A percentile compares a stretch with the other conserved stretches of the same genome.
phyloP scores from a whole-genome alignment of 495 filamentous ascomycete genomes.

The Daldinia loculata region DNA sequence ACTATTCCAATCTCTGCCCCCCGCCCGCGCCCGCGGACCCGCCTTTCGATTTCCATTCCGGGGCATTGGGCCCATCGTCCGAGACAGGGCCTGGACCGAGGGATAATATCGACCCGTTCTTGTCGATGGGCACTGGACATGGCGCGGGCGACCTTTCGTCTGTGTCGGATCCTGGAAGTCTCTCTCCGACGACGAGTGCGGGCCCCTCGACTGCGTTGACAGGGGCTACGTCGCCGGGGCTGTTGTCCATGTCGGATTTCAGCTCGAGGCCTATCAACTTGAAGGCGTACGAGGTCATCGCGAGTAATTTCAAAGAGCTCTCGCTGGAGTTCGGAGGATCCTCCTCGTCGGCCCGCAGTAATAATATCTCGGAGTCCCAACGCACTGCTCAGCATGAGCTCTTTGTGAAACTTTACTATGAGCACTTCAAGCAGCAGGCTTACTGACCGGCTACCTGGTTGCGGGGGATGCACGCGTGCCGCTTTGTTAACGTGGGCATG shows the following conservation, averaged over 20 bases:
- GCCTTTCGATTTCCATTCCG: conserved; percentile 29
- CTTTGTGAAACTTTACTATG: conserved; percentile 32
- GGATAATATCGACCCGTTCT: conserved; percentile 5
- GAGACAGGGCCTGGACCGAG: not conserved
- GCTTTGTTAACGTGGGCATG: not conserved
- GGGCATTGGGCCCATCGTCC: conserved; percentile 10
- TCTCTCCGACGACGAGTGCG: not conserved
- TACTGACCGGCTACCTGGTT: conserved; percentile 9
- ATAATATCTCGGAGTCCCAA: conserved; percentile 29
- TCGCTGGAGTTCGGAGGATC: conserved; percentile 18
- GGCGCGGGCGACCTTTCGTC: not conserved
- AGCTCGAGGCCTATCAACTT: conserved; percentile 27
- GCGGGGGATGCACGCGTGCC: not conserved
- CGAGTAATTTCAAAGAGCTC: conserved; percentile 30
- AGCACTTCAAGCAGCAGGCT: conserved; percentile 30
- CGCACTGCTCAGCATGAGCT: conserved; percentile 38
- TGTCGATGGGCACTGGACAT: conserved; percentile 1
- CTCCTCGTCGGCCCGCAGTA: not conserved
- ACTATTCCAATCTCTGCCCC: conserved; percentile 21
- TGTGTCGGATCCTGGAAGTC: not conserved
- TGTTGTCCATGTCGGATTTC: conserved; percentile 17
- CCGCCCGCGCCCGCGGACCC: conserved; percentile 7
- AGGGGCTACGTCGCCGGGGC: not conserved
- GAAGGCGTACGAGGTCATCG: conserved; percentile 36
- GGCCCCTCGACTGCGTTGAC: not conserved